These are phyloP conservation scores for Aphanocladium album DNA, from an alignment of 2,329 filamentous ascomycete genomes.

Conservation along the genomic window DNA sequence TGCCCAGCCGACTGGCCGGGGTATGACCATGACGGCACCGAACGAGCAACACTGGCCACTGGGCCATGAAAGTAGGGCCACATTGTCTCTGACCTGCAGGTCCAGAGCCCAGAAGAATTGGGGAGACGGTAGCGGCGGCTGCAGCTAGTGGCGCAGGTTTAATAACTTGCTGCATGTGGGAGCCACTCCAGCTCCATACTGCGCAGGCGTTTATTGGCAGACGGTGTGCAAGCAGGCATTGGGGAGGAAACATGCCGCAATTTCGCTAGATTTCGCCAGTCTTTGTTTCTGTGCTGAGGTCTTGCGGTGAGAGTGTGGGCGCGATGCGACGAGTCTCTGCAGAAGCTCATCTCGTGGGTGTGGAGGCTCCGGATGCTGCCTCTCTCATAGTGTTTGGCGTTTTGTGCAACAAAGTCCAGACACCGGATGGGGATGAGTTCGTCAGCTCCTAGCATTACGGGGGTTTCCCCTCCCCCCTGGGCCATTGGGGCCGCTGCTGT, in stretches of 20 bases:
- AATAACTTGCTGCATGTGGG: conserved; percentile 11
- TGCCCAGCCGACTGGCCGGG: background rate
- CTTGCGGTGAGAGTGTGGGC: conserved; percentile 4
- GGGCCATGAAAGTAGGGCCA: background rate
- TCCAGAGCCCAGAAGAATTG: background rate
- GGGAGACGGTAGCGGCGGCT: background rate
- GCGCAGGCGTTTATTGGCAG: background rate
- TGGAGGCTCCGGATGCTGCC: background rate
- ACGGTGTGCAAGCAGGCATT: background rate
- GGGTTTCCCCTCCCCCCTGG: background rate
- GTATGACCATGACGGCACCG: background rate
- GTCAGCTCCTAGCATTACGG: background rate
- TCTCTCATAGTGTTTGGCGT: background rate
- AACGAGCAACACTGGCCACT: background rate
- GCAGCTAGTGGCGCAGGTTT: conserved; percentile 14
- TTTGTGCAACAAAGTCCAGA: background rate
- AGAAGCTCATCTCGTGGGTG: background rate
- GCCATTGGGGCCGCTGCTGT: background rate
- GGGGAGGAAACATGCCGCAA: background rate
- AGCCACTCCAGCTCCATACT: conserved; percentile 9
- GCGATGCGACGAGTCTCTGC: background rate
- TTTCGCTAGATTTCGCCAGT: background rate
- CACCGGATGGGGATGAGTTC: background rate
- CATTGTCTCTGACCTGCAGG: conserved; percentile 8
- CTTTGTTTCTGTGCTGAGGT: background rate